A percentile compares a stretch with the other conserved stretches of the same genome.
Conservation (phyloP, 2,329 filamentous ascomycete species). For the Pseudogymnoascus sp. region DNA sequence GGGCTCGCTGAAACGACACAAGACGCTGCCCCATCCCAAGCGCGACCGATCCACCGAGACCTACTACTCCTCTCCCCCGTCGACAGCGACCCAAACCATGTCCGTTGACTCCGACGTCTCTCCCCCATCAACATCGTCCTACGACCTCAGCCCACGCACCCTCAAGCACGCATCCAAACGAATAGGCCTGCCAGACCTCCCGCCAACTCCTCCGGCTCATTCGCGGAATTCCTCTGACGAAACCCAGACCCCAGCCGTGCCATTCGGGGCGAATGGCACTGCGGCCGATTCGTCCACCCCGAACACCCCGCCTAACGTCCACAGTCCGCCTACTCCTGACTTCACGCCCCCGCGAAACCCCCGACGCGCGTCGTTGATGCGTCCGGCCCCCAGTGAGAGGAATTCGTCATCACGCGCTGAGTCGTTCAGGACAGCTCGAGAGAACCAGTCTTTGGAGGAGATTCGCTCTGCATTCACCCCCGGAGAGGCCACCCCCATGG, state of each 20-base stretch:
- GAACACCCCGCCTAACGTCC: conserved; percentile 55
- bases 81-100: conserved; percentile 19
- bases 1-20: conserved; percentile 23
- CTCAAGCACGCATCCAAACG: conserved; percentile 26
- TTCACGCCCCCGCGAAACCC: conserved; percentile 57
- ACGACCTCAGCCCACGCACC: conserved; percentile 24
- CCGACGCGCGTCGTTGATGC: conserved; percentile 36
- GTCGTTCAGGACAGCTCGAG: conserved; percentile 57
- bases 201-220: conserved; percentile 55
- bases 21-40: conserved; percentile 26
- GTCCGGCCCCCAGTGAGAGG: conserved; percentile 41
- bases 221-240: conserved; percentile 48
- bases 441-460: conserved; percentile 56
- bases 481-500: conserved; percentile 11
- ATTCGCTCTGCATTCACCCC: conserved; percentile 26
- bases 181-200: conserved; percentile 36
- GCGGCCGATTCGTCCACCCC: conserved; percentile 28
- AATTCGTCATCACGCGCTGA: conserved; percentile 24
- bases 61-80: conserved; percentile 16
- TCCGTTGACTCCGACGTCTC: conserved; percentile 21
- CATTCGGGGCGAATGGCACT: not conserved
- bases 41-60: conserved; percentile 14
- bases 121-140: conserved; percentile 20
- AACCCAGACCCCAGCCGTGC: conserved; percentile 27
- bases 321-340: conserved; percentile 66